Conservation (phyloP, 345 rosid species). For the Pistacia integerrima region DNA sequence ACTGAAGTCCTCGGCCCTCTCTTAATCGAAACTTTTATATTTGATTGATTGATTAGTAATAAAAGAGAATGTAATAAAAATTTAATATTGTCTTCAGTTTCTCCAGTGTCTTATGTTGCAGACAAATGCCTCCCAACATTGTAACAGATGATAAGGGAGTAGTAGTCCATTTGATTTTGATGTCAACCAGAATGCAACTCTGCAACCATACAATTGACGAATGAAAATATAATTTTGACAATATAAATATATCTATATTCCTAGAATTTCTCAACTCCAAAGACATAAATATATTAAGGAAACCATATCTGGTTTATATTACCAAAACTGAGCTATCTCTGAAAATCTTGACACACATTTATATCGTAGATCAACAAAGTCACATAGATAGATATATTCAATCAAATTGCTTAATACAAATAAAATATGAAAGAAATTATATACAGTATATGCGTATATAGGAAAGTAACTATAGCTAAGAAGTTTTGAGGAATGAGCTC, state of each 20-base stretch:
- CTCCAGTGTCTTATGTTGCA: conserved; percentile 68
- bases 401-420: too few species aligned
- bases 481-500: too few species aligned
- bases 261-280: background rate
- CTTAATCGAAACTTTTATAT: too few species aligned
- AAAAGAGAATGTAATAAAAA: conserved; percentile 11
- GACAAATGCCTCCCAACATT: conserved; percentile 83
- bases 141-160: conserved; percentile 92
- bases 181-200: conserved; percentile 88
- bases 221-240: background rate
- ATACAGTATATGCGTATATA: too few species aligned
- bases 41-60: too few species aligned
- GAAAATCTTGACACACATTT: too few species aligned
- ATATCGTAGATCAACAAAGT: too few species aligned
- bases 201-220: conserved; percentile 42
- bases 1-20: too few species aligned
- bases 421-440: too few species aligned
- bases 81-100: conserved; percentile 77
- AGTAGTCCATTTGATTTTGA: conserved; percentile 78
- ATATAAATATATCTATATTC: background rate
- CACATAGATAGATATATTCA: too few species aligned
- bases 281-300: background rate
- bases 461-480: too few species aligned
- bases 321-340: background rate
- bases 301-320: background rate